Evolutionary conservation across 164 flowering plant genomes (phyloP).

Genomic region (Vitis cinerea): DNA sequence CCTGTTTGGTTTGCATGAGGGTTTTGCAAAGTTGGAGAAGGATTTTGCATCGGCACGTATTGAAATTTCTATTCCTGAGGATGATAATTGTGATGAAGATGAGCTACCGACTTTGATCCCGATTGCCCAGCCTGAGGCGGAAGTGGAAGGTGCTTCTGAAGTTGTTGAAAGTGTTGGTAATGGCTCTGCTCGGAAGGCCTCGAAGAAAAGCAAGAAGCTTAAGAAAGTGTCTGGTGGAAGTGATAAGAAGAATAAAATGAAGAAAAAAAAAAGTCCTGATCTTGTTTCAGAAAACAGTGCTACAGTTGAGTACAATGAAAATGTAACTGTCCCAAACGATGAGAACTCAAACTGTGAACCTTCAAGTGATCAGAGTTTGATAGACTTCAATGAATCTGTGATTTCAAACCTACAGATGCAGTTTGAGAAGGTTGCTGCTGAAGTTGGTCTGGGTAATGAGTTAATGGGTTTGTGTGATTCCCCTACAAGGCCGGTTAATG

Average conservation of each 20-base stretch:
- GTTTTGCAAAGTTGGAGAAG: constrained; percentile 73
- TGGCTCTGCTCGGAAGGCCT: constrained; percentile 7
- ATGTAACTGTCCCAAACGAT: constrained; percentile 11
- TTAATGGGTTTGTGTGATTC: constrained; percentile 27
- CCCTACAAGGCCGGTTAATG: constrained; percentile 18
- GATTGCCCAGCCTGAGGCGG: constrained; percentile 13
- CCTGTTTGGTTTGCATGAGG: constrained; percentile 58
- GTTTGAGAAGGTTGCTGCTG: constrained; percentile 90
- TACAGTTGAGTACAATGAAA: constrained; percentile 8
- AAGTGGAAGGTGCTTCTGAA: background rate
- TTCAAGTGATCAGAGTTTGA: constrained; percentile 15
- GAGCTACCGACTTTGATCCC: constrained; percentile 55
- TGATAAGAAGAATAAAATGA: constrained; percentile 31
- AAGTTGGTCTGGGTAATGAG: constrained; percentile 50
- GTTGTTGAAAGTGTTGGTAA: constrained; percentile 6
- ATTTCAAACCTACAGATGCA: constrained; percentile 79
- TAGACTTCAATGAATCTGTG: constrained; percentile 43
- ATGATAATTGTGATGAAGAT: constrained; percentile 21
- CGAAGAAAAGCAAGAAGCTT: constrained; percentile 19
- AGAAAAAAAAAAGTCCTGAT: constrained; percentile 18
- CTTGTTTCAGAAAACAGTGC: background rate
- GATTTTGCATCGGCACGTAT: constrained; percentile 46
- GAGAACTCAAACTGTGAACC: constrained; percentile 12
- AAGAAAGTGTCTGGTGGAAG: constrained; percentile 22
- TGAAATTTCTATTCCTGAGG: constrained; percentile 39